These are phyloP conservation scores for Pichia gijzeniarum DNA, from an alignment of 805 yeast genomes.

Conservation along the genomic window DNA sequence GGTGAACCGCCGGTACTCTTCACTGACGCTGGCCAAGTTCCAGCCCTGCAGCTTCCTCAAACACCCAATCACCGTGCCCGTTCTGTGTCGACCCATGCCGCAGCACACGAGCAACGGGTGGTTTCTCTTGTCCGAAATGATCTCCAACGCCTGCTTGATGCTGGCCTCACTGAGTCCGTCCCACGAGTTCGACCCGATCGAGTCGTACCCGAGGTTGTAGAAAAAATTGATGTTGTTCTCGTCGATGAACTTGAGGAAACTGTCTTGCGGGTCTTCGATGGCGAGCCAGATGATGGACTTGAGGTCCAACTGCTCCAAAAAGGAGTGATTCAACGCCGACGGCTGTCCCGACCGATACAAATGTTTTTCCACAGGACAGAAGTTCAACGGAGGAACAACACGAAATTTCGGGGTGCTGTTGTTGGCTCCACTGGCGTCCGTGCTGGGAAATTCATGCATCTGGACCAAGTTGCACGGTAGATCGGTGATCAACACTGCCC, in stretches of 20 bases:
- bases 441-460: not conserved
- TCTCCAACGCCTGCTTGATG: slow-evolving; percentile 69
- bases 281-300: slow-evolving; percentile 91
- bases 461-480: not conserved
- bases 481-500: slow-evolving; percentile 3
- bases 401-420: slow-evolving; percentile 42
- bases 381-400: slow-evolving; percentile 90
- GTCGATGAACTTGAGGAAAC: slow-evolving; percentile 74
- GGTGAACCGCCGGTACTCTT: slow-evolving; percentile 89
- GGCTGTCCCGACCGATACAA: slow-evolving; percentile 93
- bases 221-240: slow-evolving; percentile 65
- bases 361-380: slow-evolving; percentile 87
- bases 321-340: slow-evolving; percentile 84
- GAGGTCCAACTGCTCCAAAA: slow-evolving; percentile 64
- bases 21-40: slow-evolving; percentile 90
- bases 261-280: slow-evolving; percentile 91
- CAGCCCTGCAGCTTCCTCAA: slow-evolving; percentile 90
- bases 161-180: slow-evolving; percentile 84
- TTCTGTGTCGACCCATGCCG: slow-evolving; percentile 97
- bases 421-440: not conserved
- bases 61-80: slow-evolving; percentile 96
- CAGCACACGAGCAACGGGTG: slow-evolving; percentile 90
- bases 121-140: slow-evolving; percentile 63
- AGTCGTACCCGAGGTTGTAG: slow-evolving; percentile 67
- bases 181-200: slow-evolving; percentile 70